These are phyloP conservation scores for Lanmaoa rubissima DNA, from an alignment of 768 basidiomycete species.

Conservation along the genomic window DNA sequence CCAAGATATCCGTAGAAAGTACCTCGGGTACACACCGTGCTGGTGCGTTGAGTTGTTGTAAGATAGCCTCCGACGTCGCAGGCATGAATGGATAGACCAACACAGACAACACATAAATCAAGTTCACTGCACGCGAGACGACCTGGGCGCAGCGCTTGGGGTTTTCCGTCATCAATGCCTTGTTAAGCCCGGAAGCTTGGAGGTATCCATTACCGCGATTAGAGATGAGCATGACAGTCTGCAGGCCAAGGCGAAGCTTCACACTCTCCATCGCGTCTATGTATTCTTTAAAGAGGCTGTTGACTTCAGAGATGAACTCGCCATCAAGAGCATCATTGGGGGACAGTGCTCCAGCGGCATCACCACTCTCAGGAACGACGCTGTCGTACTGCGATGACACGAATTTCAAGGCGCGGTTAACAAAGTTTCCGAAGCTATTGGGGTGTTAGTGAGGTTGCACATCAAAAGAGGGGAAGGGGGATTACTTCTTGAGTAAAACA, in stretches of 20 bases:
- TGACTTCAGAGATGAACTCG: constrained; percentile 79
- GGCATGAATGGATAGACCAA: constrained; percentile 97
- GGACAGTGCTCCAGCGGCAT: constrained; percentile 66
- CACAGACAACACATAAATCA: constrained; percentile 87
- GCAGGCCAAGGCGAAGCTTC: constrained; percentile 84
- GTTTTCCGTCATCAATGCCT: constrained; percentile 77
- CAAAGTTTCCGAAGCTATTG: constrained; percentile 90
- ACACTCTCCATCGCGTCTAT: constrained; percentile 87
- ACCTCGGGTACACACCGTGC: constrained; percentile 72
- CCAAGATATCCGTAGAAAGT: constrained; percentile 78
- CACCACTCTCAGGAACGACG: constrained; percentile 75
- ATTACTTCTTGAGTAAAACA: constrained; percentile 88
- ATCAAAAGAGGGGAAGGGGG: not conserved
- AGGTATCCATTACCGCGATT: constrained; percentile 90
- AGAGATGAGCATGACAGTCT: constrained; percentile 87
- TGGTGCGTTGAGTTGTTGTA: constrained; percentile 87
- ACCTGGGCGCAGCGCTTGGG: constrained; percentile 89
- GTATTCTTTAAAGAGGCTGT: constrained; percentile 75
- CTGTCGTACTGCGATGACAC: constrained; percentile 80
- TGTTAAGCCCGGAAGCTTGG: constrained; percentile 89
- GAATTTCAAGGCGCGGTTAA: constrained; percentile 94
- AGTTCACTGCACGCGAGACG: constrained; percentile 83
- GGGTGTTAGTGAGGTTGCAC: not conserved
- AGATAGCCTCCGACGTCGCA: constrained; percentile 74
- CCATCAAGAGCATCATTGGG: constrained; percentile 63